phyloP scores from a whole-genome alignment of 805 yeast species.

The Martiniozyma abietophila region DNA sequence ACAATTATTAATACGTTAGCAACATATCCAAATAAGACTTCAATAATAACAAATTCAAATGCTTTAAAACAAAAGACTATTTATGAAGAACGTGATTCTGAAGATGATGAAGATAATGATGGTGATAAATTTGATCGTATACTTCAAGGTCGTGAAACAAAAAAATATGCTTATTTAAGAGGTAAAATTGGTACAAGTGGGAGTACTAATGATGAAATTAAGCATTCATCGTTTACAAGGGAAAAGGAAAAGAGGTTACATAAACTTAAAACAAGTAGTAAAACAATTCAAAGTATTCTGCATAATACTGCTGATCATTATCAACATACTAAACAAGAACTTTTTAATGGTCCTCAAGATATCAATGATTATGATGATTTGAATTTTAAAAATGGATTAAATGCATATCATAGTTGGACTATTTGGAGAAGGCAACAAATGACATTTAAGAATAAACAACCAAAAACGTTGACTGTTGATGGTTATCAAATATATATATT shows the following conservation, averaged over 20 bases:
- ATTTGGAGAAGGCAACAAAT: conserved; percentile 86
- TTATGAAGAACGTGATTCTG: conserved; percentile 13
- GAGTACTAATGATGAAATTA: background rate
- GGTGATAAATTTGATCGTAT: too few relatives aligned
- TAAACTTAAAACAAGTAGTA: conserved; percentile 17
- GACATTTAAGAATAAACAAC: conserved; percentile 72
- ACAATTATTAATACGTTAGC: conserved; percentile 10
- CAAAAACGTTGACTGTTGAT: conserved; percentile 77
- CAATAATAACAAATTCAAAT: conserved; percentile 1
- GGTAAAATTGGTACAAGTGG: background rate
- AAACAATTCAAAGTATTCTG: conserved; percentile 19
- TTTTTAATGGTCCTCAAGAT: conserved; percentile 4
- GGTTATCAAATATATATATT: conserved; percentile 89
- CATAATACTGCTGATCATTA: conserved; percentile 18
- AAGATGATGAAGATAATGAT: conserved; percentile 10
- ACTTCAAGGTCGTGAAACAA: conserved; percentile 1
- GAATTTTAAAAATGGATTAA: conserved; percentile 9
- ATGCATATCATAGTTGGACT: conserved; percentile 72
- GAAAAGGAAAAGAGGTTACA: conserved; percentile 16
- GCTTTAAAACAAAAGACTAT: background rate
- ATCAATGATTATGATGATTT: conserved; percentile 5
- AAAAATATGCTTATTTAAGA: conserved; percentile 4
- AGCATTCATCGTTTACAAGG: conserved; percentile 1
- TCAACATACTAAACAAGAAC: conserved; percentile 12
- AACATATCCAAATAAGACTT: too few relatives aligned